Evolutionary conservation across 129 eudicot species (phyloP).

Genomic region (Heracleum sosnowskyi): DNA sequence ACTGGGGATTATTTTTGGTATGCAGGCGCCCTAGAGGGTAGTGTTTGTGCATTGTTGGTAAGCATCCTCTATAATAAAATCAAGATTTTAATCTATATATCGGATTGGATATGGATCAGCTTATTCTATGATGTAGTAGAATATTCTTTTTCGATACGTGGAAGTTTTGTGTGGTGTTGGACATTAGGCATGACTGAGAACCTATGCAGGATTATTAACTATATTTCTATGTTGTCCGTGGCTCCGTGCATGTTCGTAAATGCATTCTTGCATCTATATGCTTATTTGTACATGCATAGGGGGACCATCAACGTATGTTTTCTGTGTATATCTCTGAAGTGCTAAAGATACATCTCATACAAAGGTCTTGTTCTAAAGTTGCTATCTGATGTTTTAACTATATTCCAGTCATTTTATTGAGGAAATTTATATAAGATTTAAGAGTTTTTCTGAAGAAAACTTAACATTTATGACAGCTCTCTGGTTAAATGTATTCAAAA

Average conservation of each 20-base stretch:
- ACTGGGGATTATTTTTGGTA: slow-evolving; percentile 96
- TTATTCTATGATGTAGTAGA: neutral
- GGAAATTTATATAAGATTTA: neutral
- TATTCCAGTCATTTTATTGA: neutral
- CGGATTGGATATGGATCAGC: neutral
- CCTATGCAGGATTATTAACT: neutral
- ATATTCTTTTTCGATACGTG: neutral
- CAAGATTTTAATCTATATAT: neutral
- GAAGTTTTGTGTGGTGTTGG: neutral
- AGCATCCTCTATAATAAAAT: slow-evolving; percentile 16
- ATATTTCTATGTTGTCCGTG: neutral
- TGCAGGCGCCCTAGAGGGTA: slow-evolving; percentile 98
- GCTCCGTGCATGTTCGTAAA: neutral
- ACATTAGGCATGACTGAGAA: neutral
- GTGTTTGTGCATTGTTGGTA: slow-evolving; percentile 98
- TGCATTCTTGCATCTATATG: neutral
- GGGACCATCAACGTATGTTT: neutral
- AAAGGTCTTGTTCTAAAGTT: neutral
- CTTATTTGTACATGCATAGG: neutral
- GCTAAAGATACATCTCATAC: neutral
- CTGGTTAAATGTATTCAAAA: neutral
- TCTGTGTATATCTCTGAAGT: neutral
- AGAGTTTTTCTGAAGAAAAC: neutral
- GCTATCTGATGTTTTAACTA: neutral
- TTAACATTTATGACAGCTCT: neutral